Evolutionary conservation across 345 rosid genomes (phyloP).

Genomic region (Rhodamnia rubescens): DNA sequence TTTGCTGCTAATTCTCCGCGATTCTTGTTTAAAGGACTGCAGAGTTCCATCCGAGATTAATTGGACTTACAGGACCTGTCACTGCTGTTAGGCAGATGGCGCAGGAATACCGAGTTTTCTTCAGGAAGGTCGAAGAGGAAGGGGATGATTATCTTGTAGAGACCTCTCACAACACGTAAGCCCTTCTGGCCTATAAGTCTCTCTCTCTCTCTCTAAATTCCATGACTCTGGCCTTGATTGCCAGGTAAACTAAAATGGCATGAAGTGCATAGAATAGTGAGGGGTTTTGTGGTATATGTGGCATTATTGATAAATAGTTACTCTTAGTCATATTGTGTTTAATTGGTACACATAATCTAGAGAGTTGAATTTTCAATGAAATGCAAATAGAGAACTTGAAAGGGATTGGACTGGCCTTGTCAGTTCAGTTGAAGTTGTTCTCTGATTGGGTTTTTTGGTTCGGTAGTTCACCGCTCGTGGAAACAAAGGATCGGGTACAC

Average conservation of each 20-base stretch:
- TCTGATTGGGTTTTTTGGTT: not conserved
- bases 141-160: constrained; percentile 85
- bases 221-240: not conserved
- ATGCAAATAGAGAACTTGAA: not conserved
- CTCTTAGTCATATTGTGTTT: not conserved
- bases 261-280: not conserved
- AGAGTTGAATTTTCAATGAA: not conserved
- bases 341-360: not conserved
- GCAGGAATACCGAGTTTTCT: constrained; percentile 70
- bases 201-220: not conserved
- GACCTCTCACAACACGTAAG: constrained; percentile 73
- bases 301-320: not conserved
- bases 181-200: not conserved
- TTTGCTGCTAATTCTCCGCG: constrained; percentile 1
- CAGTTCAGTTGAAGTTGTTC: not conserved
- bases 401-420: not conserved
- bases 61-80: constrained; percentile 64
- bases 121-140: constrained; percentile 80
- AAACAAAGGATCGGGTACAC: not conserved
- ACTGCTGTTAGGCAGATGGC: constrained; percentile 73
- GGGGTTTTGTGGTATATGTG: not conserved
- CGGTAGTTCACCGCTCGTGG: not conserved
- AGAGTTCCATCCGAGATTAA: constrained; percentile 71
- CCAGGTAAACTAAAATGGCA: not conserved
- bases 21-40: constrained; percentile 13